Conservation (phyloP, 2,329 filamentous ascomycete species). For the Penicillium sp. region DNA sequence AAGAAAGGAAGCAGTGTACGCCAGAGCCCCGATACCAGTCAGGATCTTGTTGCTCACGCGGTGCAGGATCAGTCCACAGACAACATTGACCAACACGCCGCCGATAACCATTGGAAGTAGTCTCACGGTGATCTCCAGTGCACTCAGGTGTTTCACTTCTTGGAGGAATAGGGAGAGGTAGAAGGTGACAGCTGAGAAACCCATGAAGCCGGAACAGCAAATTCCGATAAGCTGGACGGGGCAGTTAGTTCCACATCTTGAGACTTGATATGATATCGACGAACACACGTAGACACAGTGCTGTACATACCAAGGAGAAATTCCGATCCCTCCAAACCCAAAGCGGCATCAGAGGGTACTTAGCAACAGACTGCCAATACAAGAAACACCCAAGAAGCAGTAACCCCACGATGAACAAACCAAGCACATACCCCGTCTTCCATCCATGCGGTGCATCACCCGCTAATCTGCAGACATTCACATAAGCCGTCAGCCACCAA, state of each 20-base stretch:
- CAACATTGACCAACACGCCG: slow-evolving; percentile 60
- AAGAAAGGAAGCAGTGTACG: slow-evolving; percentile 46
- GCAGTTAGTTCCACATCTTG: background rate
- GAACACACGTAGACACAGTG: slow-evolving; percentile 20
- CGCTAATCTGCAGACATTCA: slow-evolving; percentile 47
- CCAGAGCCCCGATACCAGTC: slow-evolving; percentile 51
- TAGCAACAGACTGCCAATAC: slow-evolving; percentile 58
- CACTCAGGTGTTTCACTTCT: slow-evolving; percentile 50
- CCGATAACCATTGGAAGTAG: slow-evolving; percentile 63
- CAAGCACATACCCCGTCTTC: slow-evolving; percentile 60
- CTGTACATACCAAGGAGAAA: slow-evolving; percentile 62
- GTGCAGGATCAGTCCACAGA: slow-evolving; percentile 61
- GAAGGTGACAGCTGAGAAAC: slow-evolving; percentile 59
- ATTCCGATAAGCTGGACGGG: slow-evolving; percentile 52
- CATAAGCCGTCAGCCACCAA: too few relatives aligned
- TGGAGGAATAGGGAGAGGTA: slow-evolving; percentile 66
- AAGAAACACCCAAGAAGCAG: slow-evolving; percentile 55
- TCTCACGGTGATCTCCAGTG: slow-evolving; percentile 59
- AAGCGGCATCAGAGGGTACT: slow-evolving; percentile 52
- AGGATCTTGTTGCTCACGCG: slow-evolving; percentile 62
- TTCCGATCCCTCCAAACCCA: slow-evolving; percentile 58
- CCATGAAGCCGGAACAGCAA: slow-evolving; percentile 59
- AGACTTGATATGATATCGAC: too few relatives aligned
- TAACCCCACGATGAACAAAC: slow-evolving; percentile 58
- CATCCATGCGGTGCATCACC: slow-evolving; percentile 60